Conservation (phyloP, 306 rosid genomes). For the Cucurbita ficifolia region DNA sequence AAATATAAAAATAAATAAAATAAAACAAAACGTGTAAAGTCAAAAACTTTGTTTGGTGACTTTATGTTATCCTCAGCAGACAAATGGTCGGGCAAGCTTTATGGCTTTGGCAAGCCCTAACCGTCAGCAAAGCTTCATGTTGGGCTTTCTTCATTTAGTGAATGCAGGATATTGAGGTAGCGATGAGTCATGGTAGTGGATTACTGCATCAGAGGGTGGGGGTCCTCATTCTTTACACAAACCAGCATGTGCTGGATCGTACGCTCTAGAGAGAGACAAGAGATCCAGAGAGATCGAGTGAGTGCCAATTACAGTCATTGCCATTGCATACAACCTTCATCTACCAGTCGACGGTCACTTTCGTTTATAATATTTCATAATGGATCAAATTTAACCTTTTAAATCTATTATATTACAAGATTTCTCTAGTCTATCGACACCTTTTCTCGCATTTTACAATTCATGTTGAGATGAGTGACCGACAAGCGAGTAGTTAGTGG, state of each 20-base stretch:
- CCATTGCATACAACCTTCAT: background rate
- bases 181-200: constrained; percentile 4
- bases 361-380: too few relatives aligned
- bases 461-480: too few relatives aligned
- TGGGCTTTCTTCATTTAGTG: too few relatives aligned
- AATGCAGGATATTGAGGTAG: background rate
- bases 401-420: too few relatives aligned
- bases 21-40: background rate
- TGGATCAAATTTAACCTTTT: too few relatives aligned
- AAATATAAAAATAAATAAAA: background rate
- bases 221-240: background rate
- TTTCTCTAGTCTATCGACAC: too few relatives aligned
- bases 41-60: background rate
- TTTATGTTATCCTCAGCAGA: constrained; percentile 5
- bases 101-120: constrained; percentile 5
- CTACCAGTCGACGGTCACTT: too few relatives aligned
- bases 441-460: too few relatives aligned
- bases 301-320: constrained; percentile 6
- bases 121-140: background rate
- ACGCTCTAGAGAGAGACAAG: background rate
- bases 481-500: too few relatives aligned
- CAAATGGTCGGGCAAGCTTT: constrained; percentile 12
- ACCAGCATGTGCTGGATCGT: constrained; percentile 1
- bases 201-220: background rate
- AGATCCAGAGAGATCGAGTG: background rate